phyloP scores from a whole-genome alignment of 1,284 basidiomycete species.

The Moniliophthora roreri region DNA sequence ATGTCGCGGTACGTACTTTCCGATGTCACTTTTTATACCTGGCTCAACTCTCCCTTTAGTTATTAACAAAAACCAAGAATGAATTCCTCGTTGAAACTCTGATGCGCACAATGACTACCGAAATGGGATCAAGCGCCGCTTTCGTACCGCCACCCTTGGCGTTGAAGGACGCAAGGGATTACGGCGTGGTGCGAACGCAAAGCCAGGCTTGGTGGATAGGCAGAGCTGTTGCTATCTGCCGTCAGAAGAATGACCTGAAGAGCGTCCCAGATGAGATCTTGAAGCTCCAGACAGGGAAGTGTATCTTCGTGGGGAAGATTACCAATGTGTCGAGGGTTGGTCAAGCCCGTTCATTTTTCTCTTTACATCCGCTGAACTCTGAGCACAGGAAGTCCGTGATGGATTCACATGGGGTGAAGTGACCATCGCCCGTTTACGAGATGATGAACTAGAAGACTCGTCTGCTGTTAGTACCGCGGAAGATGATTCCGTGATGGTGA shows the following conservation, averaged over 20 bases:
- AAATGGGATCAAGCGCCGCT: conserved; percentile 44
- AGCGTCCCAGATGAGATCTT: conserved; percentile 44
- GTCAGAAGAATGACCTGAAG: conserved; percentile 36
- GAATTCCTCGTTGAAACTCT: conserved; percentile 28
- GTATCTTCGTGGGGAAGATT: conserved; percentile 56
- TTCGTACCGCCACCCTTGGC: conserved; percentile 39
- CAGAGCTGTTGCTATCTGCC: conserved; percentile 38
- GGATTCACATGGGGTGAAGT: conserved; percentile 51
- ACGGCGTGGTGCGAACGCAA: conserved; percentile 44
- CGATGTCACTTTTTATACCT: background rate
- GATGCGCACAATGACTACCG: conserved; percentile 30
- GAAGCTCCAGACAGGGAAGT: conserved; percentile 43
- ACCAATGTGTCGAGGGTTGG: conserved; percentile 42
- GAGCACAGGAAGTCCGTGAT: conserved; percentile 36
- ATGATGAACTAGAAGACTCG: conserved; percentile 46
- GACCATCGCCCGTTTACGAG: conserved; percentile 40
- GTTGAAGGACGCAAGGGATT: conserved; percentile 32
- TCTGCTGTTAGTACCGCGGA: conserved; percentile 12
- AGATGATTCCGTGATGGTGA: conserved; percentile 27
- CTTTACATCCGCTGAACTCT: background rate
- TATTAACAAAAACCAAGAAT: conserved; percentile 29
- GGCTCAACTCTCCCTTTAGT: conserved; percentile 12
- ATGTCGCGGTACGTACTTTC: conserved; percentile 25
- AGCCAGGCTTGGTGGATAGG: conserved; percentile 58
- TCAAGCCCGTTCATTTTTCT: background rate